These are phyloP conservation scores for Xylariaceae sp. DNA, from an alignment of 2,329 filamentous ascomycete genomes.

Conservation along the genomic window DNA sequence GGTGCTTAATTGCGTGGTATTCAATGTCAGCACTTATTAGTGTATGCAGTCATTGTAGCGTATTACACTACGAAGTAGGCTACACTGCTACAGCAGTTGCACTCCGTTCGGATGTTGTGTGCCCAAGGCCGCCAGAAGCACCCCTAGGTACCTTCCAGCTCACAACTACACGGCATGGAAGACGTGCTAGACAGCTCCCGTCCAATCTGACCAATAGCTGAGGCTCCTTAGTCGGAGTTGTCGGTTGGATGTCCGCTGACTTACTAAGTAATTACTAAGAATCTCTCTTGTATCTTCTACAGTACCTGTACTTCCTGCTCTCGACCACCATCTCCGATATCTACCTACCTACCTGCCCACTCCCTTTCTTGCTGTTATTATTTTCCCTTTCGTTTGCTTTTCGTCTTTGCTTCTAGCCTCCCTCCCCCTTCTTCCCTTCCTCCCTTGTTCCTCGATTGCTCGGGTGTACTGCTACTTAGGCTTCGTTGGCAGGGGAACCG, in stretches of 20 bases:
- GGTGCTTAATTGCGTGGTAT: too few species aligned
- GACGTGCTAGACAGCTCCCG: conserved; percentile 1
- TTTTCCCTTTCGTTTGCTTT: not conserved
- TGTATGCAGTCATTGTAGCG: too few species aligned
- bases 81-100: too few species aligned
- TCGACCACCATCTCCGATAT: too few species aligned
- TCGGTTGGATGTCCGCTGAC: conserved; percentile 3
- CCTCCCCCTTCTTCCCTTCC: not conserved
- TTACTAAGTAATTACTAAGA: not conserved
- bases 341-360: not conserved
- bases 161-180: not conserved
- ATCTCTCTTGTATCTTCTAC: not conserved
- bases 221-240: conserved; percentile 19
- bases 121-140: not conserved
- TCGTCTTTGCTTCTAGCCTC: not conserved
- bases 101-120: too few species aligned
- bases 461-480: not conserved
- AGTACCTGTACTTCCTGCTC: not conserved
- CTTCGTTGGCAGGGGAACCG: not conserved
- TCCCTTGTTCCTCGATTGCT: not conserved
- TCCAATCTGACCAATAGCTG: conserved; percentile 14
- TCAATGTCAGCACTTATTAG: too few species aligned
- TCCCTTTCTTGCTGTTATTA: not conserved
- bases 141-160: not conserved
- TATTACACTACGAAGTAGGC: too few species aligned